Conservation (phyloP, 2,329 filamentous ascomycete genomes). For the Chrysoporthe deuterocubensis region DNA sequence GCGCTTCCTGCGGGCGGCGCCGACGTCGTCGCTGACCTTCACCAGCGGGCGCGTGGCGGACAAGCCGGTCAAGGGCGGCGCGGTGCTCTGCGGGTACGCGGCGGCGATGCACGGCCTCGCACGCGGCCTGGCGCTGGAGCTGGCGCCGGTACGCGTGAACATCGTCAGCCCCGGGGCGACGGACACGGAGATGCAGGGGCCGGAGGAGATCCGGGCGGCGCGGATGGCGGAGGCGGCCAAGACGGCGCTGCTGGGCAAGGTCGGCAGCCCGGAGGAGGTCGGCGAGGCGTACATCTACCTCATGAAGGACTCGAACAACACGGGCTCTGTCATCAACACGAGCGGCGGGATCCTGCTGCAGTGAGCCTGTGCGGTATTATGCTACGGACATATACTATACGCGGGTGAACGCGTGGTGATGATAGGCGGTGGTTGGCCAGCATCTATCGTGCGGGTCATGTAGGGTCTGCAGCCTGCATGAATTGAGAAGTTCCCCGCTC, state of each 20-base stretch:
- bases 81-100: slow-evolving; percentile 45
- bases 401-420: neutral
- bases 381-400: neutral
- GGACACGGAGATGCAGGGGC: slow-evolving; percentile 41
- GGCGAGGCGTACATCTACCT: slow-evolving; percentile 26
- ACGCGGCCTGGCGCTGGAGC: slow-evolving; percentile 53
- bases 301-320: slow-evolving; percentile 32
- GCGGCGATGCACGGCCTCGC: slow-evolving; percentile 51
- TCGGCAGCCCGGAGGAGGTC: slow-evolving; percentile 23
- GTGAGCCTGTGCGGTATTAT: neutral
- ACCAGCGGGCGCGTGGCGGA: slow-evolving; percentile 52
- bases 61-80: slow-evolving; percentile 45
- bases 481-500: too few species aligned
- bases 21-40: slow-evolving; percentile 49
- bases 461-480: too few species aligned
- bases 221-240: slow-evolving; percentile 26
- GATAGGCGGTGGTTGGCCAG: neutral
- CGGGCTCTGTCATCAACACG: slow-evolving; percentile 17
- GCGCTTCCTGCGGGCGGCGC: slow-evolving; percentile 43
- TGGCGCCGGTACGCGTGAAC: slow-evolving; percentile 58
- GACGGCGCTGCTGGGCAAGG: slow-evolving; percentile 6
- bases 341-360: slow-evolving; percentile 22
- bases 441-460: too few species aligned
- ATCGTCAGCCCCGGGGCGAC: slow-evolving; percentile 52
- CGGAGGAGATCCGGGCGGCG: slow-evolving; percentile 27